These are phyloP conservation scores for Lactuca saligna DNA, from an alignment of 129 eudicot genomes.

Conservation along the genomic window DNA sequence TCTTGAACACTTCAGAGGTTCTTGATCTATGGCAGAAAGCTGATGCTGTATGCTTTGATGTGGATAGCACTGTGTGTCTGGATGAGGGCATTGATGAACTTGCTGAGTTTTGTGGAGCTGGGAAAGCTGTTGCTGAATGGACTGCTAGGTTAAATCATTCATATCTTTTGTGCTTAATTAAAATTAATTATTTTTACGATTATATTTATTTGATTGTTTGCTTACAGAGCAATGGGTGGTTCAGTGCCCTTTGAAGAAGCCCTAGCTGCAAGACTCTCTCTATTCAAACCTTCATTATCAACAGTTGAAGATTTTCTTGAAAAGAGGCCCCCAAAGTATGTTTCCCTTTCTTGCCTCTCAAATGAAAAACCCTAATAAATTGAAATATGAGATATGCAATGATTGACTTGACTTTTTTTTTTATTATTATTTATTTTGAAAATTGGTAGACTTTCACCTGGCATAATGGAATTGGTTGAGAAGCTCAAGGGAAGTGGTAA, in stretches of 20 bases:
- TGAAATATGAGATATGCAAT: neutral
- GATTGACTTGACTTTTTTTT: neutral
- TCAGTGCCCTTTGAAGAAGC: constrained; percentile 96
- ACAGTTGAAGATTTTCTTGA: constrained; percentile 69
- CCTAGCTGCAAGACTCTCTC: constrained; percentile 77
- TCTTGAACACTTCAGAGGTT: constrained; percentile 49
- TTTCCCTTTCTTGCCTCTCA: constrained; percentile 7
- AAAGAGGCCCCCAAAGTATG: constrained; percentile 82
- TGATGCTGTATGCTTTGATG: constrained; percentile 95
- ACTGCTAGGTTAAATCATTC: constrained; percentile 61
- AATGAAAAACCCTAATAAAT: neutral
- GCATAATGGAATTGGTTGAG: constrained; percentile 74
- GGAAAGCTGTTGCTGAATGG: constrained; percentile 98
- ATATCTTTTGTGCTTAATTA: neutral
- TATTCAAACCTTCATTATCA: constrained; percentile 78
- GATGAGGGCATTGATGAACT: constrained; percentile 99
- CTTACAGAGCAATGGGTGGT: constrained; percentile 87
- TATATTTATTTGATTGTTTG: constrained; percentile 9
- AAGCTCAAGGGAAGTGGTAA: constrained; percentile 66
- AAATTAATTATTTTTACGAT: constrained; percentile 1
- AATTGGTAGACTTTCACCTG: constrained; percentile 81
- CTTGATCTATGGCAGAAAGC: constrained; percentile 83
- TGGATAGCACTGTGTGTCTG: constrained; percentile 95
- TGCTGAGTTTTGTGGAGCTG: constrained; percentile 99
- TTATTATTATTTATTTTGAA: constrained; percentile 16